Conservation (phyloP, 192 early-diverging fungal genomes). For the Jimgerdemannia flammicorona region DNA sequence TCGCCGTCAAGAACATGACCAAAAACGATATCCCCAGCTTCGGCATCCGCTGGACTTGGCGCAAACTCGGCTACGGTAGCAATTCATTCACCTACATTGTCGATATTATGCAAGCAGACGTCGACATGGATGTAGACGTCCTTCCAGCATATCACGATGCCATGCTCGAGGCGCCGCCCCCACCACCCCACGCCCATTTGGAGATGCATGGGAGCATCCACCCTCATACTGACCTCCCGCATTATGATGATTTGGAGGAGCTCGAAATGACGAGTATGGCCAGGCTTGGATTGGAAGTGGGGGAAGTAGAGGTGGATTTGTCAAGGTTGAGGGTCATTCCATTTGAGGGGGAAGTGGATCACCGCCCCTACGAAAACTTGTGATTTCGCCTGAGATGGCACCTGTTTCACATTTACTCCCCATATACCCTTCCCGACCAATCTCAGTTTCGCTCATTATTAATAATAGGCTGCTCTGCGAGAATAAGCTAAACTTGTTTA, state of each 20-base stretch:
- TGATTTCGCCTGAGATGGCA: neutral
- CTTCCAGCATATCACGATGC: neutral
- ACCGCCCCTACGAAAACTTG: neutral
- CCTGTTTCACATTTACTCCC: neutral
- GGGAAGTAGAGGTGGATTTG: neutral
- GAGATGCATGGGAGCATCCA: too few species aligned
- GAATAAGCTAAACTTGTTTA: too few species aligned
- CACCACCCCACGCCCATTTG: neutral
- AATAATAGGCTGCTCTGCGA: neutral
- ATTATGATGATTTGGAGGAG: neutral
- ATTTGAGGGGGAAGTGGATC: neutral
- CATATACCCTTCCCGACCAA: neutral
- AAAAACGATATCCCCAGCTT: neutral
- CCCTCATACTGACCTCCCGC: neutral
- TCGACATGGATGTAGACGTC: neutral
- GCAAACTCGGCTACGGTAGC: neutral
- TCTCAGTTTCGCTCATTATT: neutral
- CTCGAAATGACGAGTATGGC: neutral
- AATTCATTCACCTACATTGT: neutral
- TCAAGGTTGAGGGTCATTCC: neutral
- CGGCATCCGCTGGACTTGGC: neutral
- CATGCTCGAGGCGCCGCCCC: neutral
- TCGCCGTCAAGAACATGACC: neutral
- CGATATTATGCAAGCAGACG: neutral
- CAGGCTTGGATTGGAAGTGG: neutral